Evolutionary conservation across 495 filamentous ascomycete genomes (phyloP).

Genomic region (Tuber umbilicatum): DNA sequence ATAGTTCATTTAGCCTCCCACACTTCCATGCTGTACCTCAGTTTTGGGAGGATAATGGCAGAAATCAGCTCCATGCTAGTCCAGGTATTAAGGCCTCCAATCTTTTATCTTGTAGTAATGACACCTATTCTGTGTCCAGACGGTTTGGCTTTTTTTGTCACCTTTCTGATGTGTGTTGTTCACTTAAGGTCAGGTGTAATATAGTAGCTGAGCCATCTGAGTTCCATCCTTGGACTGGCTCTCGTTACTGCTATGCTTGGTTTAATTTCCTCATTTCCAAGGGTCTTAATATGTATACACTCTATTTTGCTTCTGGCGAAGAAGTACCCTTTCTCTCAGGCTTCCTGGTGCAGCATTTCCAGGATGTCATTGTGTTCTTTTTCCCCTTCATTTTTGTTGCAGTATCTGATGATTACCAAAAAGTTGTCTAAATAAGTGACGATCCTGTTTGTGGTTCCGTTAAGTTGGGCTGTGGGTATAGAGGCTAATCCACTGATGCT

Average conservation of each 20-base stretch:
- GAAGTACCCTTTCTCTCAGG: too few species aligned
- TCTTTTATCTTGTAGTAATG: background rate
- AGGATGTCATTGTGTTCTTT: too few species aligned
- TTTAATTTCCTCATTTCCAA: fast-evolving
- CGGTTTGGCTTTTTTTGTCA: background rate
- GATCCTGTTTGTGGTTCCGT: background rate
- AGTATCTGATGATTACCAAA: too few species aligned
- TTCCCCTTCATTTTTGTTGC: background rate
- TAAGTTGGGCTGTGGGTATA: too few species aligned
- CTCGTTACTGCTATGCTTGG: fast-evolving
- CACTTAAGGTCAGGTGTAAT: background rate
- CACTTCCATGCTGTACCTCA: background rate
- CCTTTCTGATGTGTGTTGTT: background rate
- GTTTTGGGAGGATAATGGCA: background rate
- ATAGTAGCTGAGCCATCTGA: background rate
- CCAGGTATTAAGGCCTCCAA: background rate
- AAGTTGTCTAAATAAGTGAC: background rate
- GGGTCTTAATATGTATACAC: background rate
- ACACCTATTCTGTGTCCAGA: too few species aligned
- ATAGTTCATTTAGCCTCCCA: background rate
- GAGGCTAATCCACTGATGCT: background rate
- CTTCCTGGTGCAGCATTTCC: too few species aligned
- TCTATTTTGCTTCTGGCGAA: too few species aligned
- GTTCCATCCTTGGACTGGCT: fast-evolving
- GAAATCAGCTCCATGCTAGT: background rate